Evolutionary conservation across 23 red algal genomes (phyloP).

Genomic region (Cyanidioschyzon merolae): DNA sequence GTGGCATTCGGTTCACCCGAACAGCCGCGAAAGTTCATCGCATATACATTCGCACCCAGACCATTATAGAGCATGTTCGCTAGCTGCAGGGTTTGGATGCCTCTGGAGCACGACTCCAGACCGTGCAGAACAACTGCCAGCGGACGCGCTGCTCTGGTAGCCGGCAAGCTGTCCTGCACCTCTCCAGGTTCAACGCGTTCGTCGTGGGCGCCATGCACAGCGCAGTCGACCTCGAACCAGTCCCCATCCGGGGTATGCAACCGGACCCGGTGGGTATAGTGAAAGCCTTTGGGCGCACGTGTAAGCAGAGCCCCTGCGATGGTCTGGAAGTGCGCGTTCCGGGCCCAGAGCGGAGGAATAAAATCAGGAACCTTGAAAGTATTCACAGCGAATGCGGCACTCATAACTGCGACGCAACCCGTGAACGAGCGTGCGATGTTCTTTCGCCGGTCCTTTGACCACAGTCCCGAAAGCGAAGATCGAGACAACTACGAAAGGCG

Average conservation of each 20-base stretch:
- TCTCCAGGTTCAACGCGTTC: not conserved
- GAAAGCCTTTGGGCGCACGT: constrained; percentile 20
- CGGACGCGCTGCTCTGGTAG: constrained; percentile 3
- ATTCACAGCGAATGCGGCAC: not conserved
- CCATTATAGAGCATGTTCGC: constrained; percentile 20
- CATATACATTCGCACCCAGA: constrained; percentile 39
- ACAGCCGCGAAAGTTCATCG: constrained; percentile 74
- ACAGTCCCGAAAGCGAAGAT: not conserved
- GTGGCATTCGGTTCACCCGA: constrained; percentile 38
- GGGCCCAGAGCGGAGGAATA: not conserved
- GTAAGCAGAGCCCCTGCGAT: constrained; percentile 40
- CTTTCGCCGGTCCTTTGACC: no score
- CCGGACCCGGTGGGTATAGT: constrained; percentile 22
- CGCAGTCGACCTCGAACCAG: constrained; percentile 54
- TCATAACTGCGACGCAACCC: no score
- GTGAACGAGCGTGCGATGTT: no score
- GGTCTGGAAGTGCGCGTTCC: constrained; percentile 69
- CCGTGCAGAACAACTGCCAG: constrained; percentile 67
- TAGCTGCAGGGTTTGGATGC: constrained; percentile 39
- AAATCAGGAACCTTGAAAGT: constrained; percentile 5
- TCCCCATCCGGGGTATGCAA: constrained; percentile 29
- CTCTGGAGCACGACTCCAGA: constrained; percentile 50
- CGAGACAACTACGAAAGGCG: not conserved
- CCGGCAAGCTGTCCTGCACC: not conserved
- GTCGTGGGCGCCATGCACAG: not conserved